phyloP scores from a whole-genome alignment of 352 stramenopile species.

The Globisporangium lucens region DNA sequence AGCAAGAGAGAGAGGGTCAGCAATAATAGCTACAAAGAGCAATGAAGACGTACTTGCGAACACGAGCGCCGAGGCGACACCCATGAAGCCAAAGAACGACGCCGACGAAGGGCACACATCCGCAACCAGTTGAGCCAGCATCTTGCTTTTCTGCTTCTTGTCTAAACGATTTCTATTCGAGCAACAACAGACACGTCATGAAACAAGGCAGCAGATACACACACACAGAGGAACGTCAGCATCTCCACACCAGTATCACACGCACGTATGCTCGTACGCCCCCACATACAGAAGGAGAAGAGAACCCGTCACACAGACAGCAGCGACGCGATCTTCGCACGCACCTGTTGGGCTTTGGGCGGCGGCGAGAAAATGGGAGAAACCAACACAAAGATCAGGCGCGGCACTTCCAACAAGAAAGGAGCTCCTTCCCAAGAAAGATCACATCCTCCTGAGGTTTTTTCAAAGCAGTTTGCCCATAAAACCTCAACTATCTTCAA shows the following conservation, averaged over 20 bases:
- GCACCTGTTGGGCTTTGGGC: slow-evolving; percentile 10
- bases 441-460: slow-evolving; percentile 8
- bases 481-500: not conserved
- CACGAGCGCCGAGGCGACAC: slow-evolving; percentile 93
- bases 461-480: not conserved
- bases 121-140: slow-evolving; percentile 64
- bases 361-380: slow-evolving; percentile 14
- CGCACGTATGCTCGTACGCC: not conserved
- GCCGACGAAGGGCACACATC: slow-evolving; percentile 97
- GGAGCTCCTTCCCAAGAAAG: slow-evolving; percentile 1
- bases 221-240: not conserved
- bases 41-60: slow-evolving; percentile 82
- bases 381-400: slow-evolving; percentile 16
- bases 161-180: not conserved
- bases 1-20: not conserved
- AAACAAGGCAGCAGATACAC: not conserved
- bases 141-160: slow-evolving; percentile 15
- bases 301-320: not conserved
- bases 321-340: slow-evolving; percentile 7
- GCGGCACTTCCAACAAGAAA: not conserved
- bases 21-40: slow-evolving; percentile 1
- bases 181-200: not conserved
- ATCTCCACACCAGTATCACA: not conserved
- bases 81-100: slow-evolving; percentile 99
- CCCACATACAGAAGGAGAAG: not conserved